Base-by-base conservation (phyloP, 129 eudicot species). In the Escallonia herrerae region DNA sequence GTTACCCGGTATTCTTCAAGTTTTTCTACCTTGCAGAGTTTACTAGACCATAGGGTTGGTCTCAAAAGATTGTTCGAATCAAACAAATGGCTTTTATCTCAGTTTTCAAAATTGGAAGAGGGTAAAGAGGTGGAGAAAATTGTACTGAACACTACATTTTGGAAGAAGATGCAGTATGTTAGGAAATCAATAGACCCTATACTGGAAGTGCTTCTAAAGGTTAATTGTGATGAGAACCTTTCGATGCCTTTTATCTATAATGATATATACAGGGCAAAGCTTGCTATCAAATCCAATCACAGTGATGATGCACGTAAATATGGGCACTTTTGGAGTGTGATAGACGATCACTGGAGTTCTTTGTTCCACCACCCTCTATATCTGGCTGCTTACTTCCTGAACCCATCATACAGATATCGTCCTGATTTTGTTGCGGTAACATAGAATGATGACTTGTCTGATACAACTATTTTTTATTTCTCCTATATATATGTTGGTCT, bases 321-420 rank as follows among this genome's bases (percentile, higher is more conserved):
- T 73, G 90, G 84, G 46, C 86, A 74, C 45, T 74, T 87, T 49
- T 91, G 97, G 95, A 84, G 86, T 74, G 81, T 91, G 60, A 87
- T 87, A 58, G 95, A 91, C 79, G 74, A 72, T 74, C 86, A 82
- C 58, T 89, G 90, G 90, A 85, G 62, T 77, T 74, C 85, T 10
- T 44, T 85, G 47, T 79, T 72, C 60, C 86, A 68, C 80, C 95
- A 84, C 74, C 95, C 97, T 14, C 80, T 91, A 41, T 91, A 86
- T 87, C 79, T 91, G 73, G 95, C 97, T 74, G 93, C 97, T 40
- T 90, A 90, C 84, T 87, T 77, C 80, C 78, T 90, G 44, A 90
- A 90, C 82, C 97, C 97, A 42, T 77, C 95, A 0, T 87, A 84
- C 79, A 85, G 91, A 73, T 91, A 91, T 77, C 94, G 87, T 63